A percentile compares a stretch with the other conserved stretches of the same genome.
phyloP scores from a whole-genome alignment of 2,329 filamentous ascomycete species.

The Lachnellula cervina region DNA sequence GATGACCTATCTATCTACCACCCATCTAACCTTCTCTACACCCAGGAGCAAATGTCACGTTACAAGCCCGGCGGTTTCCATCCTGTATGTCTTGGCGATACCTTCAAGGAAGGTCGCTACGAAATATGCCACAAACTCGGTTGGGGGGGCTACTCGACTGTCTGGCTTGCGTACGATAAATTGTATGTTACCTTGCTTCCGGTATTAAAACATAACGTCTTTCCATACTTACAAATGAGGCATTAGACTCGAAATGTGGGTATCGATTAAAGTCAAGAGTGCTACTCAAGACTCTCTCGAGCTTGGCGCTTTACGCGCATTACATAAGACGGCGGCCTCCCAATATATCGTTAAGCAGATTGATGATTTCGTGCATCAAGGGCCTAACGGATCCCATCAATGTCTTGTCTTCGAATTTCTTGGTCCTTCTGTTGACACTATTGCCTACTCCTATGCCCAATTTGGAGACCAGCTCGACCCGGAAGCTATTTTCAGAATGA shows the following conservation, averaged over 20 bases:
- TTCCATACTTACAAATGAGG: not conserved
- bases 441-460: conserved; percentile 22
- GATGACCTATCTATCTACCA: conserved; percentile 21
- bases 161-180: conserved; percentile 38
- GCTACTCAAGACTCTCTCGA: not conserved
- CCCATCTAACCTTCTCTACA: conserved; percentile 26
- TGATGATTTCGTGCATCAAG: conserved; percentile 30
- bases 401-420: conserved; percentile 34
- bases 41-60: conserved; percentile 16
- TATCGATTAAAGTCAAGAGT: conserved; percentile 5
- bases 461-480: conserved; percentile 20
- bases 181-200: conserved; percentile 1
- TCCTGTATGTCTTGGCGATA: conserved; percentile 38
- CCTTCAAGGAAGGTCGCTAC: conserved; percentile 38
- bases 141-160: conserved; percentile 36
- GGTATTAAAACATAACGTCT: not conserved
- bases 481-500: conserved; percentile 27
- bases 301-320: not conserved
- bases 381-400: conserved; percentile 33
- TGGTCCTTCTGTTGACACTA: conserved; percentile 28
- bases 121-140: conserved; percentile 40
- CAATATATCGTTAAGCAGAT: conserved; percentile 29
- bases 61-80: conserved; percentile 40
- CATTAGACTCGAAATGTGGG: not conserved
- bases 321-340: conserved; percentile 13